Evolutionary conservation across 2,329 filamentous ascomycete species (phyloP).

Genomic region (Fusarium ambrosium): DNA sequence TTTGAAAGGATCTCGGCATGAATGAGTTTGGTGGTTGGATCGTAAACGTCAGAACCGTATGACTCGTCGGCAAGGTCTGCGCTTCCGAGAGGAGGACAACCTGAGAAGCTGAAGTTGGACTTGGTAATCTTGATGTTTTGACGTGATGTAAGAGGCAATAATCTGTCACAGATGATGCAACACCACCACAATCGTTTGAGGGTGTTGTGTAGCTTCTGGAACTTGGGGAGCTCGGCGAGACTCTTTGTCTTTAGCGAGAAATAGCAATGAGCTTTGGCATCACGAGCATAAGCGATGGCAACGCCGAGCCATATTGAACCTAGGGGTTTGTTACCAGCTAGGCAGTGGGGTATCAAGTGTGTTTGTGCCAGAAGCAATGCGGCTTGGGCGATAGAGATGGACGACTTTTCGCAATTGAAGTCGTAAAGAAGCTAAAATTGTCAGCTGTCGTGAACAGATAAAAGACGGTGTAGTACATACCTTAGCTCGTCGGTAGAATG

Average conservation of each 20-base stretch:
- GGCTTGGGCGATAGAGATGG: slow-evolving; percentile 43
- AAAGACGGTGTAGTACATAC: not conserved
- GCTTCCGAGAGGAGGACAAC: slow-evolving; percentile 23
- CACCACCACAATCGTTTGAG: slow-evolving; percentile 46
- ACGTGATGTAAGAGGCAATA: slow-evolving; percentile 37
- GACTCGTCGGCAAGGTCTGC: slow-evolving; percentile 40
- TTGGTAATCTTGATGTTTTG: slow-evolving; percentile 46
- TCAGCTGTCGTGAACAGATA: not conserved
- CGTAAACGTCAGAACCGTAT: slow-evolving; percentile 43
- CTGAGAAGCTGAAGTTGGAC: slow-evolving; percentile 42
- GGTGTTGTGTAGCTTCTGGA: slow-evolving; percentile 35
- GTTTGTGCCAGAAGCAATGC: slow-evolving; percentile 43
- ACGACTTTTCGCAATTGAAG: slow-evolving; percentile 43
- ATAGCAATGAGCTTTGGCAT: slow-evolving; percentile 44
- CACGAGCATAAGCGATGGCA: slow-evolving; percentile 44
- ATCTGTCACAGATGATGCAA: slow-evolving; percentile 43
- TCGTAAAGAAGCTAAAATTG: slow-evolving; percentile 40
- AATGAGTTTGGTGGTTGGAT: slow-evolving; percentile 35
- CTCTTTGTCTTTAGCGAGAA: slow-evolving; percentile 20
- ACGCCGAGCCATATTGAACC: slow-evolving; percentile 46
- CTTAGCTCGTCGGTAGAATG: slow-evolving; percentile 43
- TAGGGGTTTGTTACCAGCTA: slow-evolving; percentile 43
- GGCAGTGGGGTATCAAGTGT: slow-evolving; percentile 41
- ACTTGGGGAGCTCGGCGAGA: slow-evolving; percentile 19
- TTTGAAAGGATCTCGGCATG: slow-evolving; percentile 39